Conservation (phyloP, 1,139 yeast species). For the Spathaspora sp. region DNA sequence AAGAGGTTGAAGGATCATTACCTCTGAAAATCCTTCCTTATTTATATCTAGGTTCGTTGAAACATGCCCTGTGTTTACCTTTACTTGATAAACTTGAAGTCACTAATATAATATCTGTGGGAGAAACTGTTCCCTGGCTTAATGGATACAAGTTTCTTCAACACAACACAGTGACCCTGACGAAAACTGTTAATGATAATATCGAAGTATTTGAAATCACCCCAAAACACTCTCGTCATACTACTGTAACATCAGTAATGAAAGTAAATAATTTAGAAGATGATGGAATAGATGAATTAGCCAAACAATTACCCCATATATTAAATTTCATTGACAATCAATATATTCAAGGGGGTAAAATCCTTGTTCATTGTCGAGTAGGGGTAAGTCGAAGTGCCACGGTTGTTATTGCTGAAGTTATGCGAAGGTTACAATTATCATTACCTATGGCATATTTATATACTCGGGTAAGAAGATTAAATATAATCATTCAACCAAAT, state of each 20-base stretch:
- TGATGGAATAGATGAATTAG: constrained; percentile 48
- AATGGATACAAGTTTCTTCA: constrained; percentile 30
- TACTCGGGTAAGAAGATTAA: constrained; percentile 46
- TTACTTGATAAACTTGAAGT: constrained; percentile 68
- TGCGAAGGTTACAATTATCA: constrained; percentile 37
- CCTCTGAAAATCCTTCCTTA: constrained; percentile 81
- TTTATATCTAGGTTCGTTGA: constrained; percentile 79
- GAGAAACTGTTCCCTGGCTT: constrained; percentile 74
- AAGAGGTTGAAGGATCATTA: constrained; percentile 56
- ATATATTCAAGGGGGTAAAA: constrained; percentile 26
- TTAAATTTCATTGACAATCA: constrained; percentile 36
- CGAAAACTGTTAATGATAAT: constrained; percentile 29
- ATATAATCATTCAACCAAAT: constrained; percentile 50
- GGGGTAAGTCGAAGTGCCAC: constrained; percentile 53
- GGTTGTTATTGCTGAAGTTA: constrained; percentile 49
- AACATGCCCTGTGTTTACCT: constrained; percentile 75
- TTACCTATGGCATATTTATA: constrained; percentile 46
- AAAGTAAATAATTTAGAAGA: constrained; percentile 48
- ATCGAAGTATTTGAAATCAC: constrained; percentile 32
- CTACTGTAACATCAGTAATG: constrained; percentile 35
- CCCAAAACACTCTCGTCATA: constrained; percentile 16
- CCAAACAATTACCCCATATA: constrained; percentile 35
- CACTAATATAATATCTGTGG: constrained; percentile 78
- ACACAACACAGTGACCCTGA: constrained; percentile 24
- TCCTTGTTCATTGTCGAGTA: constrained; percentile 50